Conservation (phyloP, 345 rosid species). For the Iberis pinnata region DNA sequence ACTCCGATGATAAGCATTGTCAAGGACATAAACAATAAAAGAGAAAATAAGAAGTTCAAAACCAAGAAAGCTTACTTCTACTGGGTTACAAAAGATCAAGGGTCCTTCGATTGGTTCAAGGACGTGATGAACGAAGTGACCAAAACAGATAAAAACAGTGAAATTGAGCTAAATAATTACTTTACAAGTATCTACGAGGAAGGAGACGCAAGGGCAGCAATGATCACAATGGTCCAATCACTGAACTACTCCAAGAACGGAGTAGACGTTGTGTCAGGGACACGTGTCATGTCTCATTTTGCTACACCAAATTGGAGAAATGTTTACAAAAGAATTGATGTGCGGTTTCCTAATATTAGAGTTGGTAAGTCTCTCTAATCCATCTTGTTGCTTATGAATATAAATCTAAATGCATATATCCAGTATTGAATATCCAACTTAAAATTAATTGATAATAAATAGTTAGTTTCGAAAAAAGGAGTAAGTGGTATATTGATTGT, state of each 20-base stretch:
- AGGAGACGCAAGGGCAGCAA: constrained; percentile 77
- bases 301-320: constrained; percentile 68
- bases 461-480: no score
- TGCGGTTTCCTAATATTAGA: constrained; percentile 46
- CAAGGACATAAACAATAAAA: constrained; percentile 57
- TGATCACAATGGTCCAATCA: constrained; percentile 75
- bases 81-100: constrained; percentile 89
- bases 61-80: constrained; percentile 77
- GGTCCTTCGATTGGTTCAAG: constrained; percentile 84
- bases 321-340: constrained; percentile 57
- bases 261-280: constrained; percentile 79
- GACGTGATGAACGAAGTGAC: constrained; percentile 73
- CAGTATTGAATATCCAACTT: no score
- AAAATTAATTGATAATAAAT: no score
- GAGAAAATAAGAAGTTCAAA: constrained; percentile 40
- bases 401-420: background rate
- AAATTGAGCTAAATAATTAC: constrained; percentile 69
- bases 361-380: constrained; percentile 44
- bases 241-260: constrained; percentile 62
- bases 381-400: background rate
- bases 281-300: constrained; percentile 71
- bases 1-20: constrained; percentile 89
- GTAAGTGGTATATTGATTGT: no score
- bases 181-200: constrained; percentile 87
- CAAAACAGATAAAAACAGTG: constrained; percentile 51